Evolutionary conservation across 805 yeast species (phyloP).

Genomic region (Saccharomycopsis fodiens): DNA sequence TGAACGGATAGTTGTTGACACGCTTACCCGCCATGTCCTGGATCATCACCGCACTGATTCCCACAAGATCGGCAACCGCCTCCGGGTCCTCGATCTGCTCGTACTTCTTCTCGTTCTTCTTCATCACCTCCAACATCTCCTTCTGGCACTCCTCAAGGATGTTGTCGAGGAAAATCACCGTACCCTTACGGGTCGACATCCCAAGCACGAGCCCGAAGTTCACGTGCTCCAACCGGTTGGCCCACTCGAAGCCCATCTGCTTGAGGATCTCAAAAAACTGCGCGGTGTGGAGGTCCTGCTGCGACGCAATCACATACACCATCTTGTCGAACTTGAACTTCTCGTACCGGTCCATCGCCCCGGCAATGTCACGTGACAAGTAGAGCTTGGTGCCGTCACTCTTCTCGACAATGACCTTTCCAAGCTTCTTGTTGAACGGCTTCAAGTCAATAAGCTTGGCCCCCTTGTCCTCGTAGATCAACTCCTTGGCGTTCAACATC

Average conservation of each 20-base stretch:
- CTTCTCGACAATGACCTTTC: conserved; percentile 87
- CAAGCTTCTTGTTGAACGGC: conserved; percentile 80
- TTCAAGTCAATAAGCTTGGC: conserved; percentile 84
- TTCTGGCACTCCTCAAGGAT: conserved; percentile 90
- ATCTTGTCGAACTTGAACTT: conserved; percentile 84
- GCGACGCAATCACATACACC: conserved; percentile 93
- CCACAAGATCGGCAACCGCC: conserved; percentile 88
- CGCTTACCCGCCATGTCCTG: conserved; percentile 99
- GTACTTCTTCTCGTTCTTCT: conserved; percentile 81
- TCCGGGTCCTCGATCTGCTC: conserved; percentile 93
- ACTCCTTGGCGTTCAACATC: conserved; percentile 54
- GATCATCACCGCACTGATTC: conserved; percentile 96
- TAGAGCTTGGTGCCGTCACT: conserved; percentile 93
- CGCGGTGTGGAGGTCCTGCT: conserved; percentile 90
- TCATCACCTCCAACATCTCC: conserved; percentile 95
- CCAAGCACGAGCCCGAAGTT: conserved; percentile 98
- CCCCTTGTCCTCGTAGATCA: conserved; percentile 83
- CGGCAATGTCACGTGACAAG: conserved; percentile 94
- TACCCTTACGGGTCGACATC: conserved; percentile 97
- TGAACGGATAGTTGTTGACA: conserved; percentile 90
- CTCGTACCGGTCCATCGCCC: conserved; percentile 85
- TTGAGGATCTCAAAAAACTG: conserved; percentile 93
- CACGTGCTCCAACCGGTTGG: conserved; percentile 68
- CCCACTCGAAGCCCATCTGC: conserved; percentile 87
- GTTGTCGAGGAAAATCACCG: conserved; percentile 94